Percentiles rank a stretch among this genome's conserved stretches.
Conservation (phyloP, 768 basidiomycete genomes). For the Xerocomellus intermedius region DNA sequence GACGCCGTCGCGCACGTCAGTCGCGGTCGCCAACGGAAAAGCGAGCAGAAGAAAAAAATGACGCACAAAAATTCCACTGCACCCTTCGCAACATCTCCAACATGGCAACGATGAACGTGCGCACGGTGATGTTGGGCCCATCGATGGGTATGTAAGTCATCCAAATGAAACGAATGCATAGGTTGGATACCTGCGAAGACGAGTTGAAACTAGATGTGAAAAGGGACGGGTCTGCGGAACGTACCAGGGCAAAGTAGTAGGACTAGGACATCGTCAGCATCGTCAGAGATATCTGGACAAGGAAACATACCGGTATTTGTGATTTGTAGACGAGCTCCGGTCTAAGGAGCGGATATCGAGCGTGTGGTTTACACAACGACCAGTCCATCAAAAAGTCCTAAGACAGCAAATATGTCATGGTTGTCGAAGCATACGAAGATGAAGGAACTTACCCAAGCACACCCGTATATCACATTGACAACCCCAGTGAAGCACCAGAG, state of each 20-base stretch:
- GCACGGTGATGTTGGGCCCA: conserved; percentile 50
- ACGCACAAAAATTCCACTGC: conserved; percentile 91
- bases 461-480: conserved; percentile 66
- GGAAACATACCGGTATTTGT: conserved; percentile 48
- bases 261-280: conserved; percentile 37
- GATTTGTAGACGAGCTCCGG: conserved; percentile 72
- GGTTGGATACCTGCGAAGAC: conserved; percentile 60
- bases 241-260: conserved; percentile 79
- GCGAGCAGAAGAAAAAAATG: not conserved
- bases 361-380: conserved; percentile 67
- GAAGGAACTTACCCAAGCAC: conserved; percentile 63
- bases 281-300: not conserved
- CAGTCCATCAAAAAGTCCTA: conserved; percentile 94
- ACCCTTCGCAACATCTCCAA: conserved; percentile 77
- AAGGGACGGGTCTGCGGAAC: conserved; percentile 9
- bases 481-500: conserved; percentile 68
- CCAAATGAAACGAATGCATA: conserved; percentile 80
- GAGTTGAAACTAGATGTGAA: not conserved
- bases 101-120: conserved; percentile 65
- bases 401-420: not conserved
- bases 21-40: not conserved
- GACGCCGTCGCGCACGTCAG: not conserved
- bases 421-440: not conserved
- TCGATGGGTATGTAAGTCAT: conserved; percentile 66
- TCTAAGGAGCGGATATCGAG: conserved; percentile 60